Evolutionary conservation across 2,329 filamentous ascomycete species (phyloP).

Genomic region (Ophiobolus disseminans): DNA sequence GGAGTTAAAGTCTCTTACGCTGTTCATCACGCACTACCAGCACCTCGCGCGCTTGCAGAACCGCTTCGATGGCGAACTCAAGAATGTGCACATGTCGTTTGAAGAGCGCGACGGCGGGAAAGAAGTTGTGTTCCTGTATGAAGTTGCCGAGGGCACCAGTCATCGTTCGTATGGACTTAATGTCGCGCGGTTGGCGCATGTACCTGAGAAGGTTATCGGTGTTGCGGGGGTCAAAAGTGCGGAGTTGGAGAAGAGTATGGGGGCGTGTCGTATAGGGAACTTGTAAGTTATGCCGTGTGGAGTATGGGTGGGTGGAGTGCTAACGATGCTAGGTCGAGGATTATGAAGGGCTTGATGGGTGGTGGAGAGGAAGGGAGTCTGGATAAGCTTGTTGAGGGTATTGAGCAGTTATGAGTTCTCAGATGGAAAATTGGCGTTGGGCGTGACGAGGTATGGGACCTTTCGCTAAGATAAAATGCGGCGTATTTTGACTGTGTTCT

Average conservation of each 20-base stretch:
- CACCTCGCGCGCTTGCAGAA: slow-evolving; percentile 76
- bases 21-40: slow-evolving; percentile 99
- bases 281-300: slow-evolving; percentile 31
- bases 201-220: slow-evolving; percentile 79
- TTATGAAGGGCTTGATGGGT: slow-evolving; percentile 33
- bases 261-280: slow-evolving; percentile 39
- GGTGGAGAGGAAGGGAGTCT: slow-evolving; percentile 38
- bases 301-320: slow-evolving; percentile 21
- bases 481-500: too few species aligned
- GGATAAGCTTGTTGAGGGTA: slow-evolving; percentile 33
- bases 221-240: slow-evolving; percentile 79
- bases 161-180: slow-evolving; percentile 95
- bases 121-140: slow-evolving; percentile 93
- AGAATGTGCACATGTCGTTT: slow-evolving; percentile 96
- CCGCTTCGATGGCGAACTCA: slow-evolving; percentile 70
- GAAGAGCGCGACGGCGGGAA: slow-evolving; percentile 60
- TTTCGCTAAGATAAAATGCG: too few species aligned
- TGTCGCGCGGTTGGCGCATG: slow-evolving; percentile 82
- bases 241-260: slow-evolving; percentile 74
- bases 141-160: slow-evolving; percentile 87
- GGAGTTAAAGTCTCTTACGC: slow-evolving; percentile 75
- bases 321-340: slow-evolving; percentile 28
- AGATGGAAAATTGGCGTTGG: too few species aligned
- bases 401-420: slow-evolving; percentile 16
- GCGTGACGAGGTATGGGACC: too few species aligned